Percentiles rank a stretch among this genome's conserved stretches.
phyloP scores from a whole-genome alignment of 495 filamentous ascomycete genomes.

The Tetracladium setigerum region DNA sequence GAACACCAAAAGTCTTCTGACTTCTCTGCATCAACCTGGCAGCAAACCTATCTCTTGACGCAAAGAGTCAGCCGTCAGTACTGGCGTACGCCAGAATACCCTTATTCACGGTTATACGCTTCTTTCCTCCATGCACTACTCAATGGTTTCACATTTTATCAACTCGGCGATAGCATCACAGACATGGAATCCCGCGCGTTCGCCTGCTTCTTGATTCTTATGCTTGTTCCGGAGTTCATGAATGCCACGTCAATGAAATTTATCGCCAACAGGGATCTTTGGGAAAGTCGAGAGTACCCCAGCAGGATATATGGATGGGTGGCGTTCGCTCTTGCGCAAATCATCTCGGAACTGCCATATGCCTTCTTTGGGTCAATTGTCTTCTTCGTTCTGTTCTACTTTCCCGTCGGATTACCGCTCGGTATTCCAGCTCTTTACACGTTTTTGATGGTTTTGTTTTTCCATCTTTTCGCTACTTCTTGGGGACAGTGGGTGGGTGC shows the following conservation, averaged over 20 bases:
- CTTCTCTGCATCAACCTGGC: slow-evolving; percentile 62
- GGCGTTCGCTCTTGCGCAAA: slow-evolving; percentile 66
- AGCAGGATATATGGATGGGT: slow-evolving; percentile 76
- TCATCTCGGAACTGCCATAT: slow-evolving; percentile 67
- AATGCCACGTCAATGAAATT: slow-evolving; percentile 77
- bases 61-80: background rate
- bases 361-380: slow-evolving; percentile 52
- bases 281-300: slow-evolving; percentile 66
- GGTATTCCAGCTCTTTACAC: slow-evolving; percentile 63
- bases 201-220: slow-evolving; percentile 6
- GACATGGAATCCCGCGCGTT: slow-evolving; percentile 37
- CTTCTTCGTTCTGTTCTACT: slow-evolving; percentile 76
- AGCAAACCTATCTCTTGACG: no score
- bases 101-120: background rate
- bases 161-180: slow-evolving; percentile 56
- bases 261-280: slow-evolving; percentile 64
- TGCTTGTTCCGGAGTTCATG: slow-evolving; percentile 25
- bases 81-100: background rate
- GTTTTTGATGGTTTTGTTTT: slow-evolving; percentile 73
- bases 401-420: slow-evolving; percentile 57
- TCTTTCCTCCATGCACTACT: slow-evolving; percentile 45
- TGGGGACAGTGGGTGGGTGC: slow-evolving; percentile 8
- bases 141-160: slow-evolving; percentile 82
- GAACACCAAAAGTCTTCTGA: slow-evolving; percentile 27
- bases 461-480: slow-evolving; percentile 70